These are phyloP conservation scores for Auxenochlorella protothecoides DNA, from an alignment of 139 green algal species.

Conservation along the genomic window DNA sequence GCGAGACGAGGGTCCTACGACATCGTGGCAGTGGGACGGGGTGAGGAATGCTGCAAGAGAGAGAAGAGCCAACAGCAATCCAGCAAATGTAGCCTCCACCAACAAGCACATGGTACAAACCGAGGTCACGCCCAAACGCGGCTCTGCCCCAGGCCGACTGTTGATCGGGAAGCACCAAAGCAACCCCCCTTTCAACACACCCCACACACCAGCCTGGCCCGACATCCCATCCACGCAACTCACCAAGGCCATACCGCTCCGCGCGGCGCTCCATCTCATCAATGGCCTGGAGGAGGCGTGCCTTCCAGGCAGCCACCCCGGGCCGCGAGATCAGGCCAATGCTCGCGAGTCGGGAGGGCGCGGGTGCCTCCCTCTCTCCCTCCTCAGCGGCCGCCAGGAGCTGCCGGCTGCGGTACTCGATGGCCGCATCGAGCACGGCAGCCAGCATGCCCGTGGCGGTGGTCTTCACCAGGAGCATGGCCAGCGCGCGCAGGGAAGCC, in stretches of 20 bases:
- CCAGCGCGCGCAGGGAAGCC: slow-evolving; percentile 9
- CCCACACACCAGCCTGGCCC: too few relatives aligned
- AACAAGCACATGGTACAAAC: neutral
- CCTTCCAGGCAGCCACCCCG: slow-evolving; percentile 24
- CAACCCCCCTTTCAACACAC: too few relatives aligned
- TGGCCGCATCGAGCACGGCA: slow-evolving; percentile 26
- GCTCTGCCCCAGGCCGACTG: too few relatives aligned
- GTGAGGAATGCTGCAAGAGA: too few relatives aligned
- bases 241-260: slow-evolving; percentile 16
- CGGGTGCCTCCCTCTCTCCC: neutral
- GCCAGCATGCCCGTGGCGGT: slow-evolving; percentile 27
- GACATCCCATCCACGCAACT: neutral
- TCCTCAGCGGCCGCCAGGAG: slow-evolving; percentile 12
- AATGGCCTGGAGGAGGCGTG: slow-evolving; percentile 20
- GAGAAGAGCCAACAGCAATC: too few relatives aligned
- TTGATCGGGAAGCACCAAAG: too few relatives aligned
- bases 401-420: slow-evolving; percentile 23
- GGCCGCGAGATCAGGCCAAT: slow-evolving; percentile 18
- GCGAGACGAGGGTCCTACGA: too few relatives aligned
- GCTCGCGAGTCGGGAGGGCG: neutral
- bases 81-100: too few relatives aligned
- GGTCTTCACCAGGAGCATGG: slow-evolving; percentile 24
- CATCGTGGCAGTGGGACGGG: too few relatives aligned
- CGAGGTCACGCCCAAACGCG: too few relatives aligned
- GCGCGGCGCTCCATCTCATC: slow-evolving; percentile 26